phyloP scores from a whole-genome alignment of 1,139 yeast species.

The Scheffersomyces lignicola region DNA sequence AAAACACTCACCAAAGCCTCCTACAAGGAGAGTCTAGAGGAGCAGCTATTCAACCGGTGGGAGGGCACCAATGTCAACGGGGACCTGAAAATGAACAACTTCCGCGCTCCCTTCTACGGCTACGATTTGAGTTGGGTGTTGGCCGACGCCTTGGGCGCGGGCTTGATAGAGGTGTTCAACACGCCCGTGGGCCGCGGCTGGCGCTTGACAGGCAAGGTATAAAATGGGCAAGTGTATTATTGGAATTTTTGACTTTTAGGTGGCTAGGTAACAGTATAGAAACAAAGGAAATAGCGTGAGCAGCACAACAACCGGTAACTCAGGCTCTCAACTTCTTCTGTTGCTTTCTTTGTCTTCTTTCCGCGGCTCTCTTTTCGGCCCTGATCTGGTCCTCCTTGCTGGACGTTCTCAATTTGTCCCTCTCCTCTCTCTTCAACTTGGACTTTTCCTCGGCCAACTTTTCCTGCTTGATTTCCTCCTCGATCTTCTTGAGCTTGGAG shows the following conservation, averaged over 20 bases:
- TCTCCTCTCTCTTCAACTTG: conserved; percentile 64
- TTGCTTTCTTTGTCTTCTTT: conserved; percentile 43
- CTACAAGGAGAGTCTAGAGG: conserved; percentile 56
- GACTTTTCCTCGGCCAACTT: conserved; percentile 67
- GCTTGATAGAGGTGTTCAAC: conserved; percentile 61
- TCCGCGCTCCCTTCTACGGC: conserved; percentile 61
- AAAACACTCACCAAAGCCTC: conserved; percentile 42
- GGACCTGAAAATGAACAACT: conserved; percentile 38
- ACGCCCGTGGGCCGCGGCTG: conserved; percentile 76
- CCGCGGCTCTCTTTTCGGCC: conserved; percentile 62
- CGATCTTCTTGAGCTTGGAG: conserved; percentile 55
- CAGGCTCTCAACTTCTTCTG: conserved; percentile 43
- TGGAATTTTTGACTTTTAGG: background rate
- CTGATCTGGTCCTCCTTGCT: conserved; percentile 75
- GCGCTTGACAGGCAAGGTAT: conserved; percentile 54
- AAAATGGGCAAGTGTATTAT: conserved; percentile 3
- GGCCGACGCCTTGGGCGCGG: conserved; percentile 69
- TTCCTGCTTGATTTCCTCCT: conserved; percentile 66
- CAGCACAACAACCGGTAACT: too few relatives aligned
- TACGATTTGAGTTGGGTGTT: conserved; percentile 61
- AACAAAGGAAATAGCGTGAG: background rate
- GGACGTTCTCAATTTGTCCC: conserved; percentile 54
- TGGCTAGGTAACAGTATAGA: background rate
- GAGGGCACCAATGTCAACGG: conserved; percentile 36
- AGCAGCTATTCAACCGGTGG: conserved; percentile 49